Evolutionary conservation across 1,284 basidiomycete species (phyloP), one percentile per base, ranked within the genome.

Genomic region (Pseudozyma pruni): DNA sequence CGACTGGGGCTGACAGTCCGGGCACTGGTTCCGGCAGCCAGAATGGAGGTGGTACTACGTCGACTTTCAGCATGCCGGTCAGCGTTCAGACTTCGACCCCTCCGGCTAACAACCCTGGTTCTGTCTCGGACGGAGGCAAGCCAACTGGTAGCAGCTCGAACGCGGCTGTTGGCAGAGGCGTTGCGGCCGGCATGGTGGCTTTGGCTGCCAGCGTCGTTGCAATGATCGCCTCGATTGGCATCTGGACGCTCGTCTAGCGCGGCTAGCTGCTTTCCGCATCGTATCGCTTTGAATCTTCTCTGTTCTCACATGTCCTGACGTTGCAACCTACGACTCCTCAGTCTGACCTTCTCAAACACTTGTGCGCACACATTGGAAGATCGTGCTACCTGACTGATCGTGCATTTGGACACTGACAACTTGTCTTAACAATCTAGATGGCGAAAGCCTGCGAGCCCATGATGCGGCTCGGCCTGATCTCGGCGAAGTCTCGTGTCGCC

Each of bases 211-310:
- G 49, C 16, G 42, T 39, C 25, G 50, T 37, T 14, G 50, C 46
- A 22, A 40, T 49, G 32, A 17, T 49, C n/a, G 42, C 47, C 25
- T 55, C 51, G 8, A 37, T 37, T 9, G 50, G 46, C 31, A 19
- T 47, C 35, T 63, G 60, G 60, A 57, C 53, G 10, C 39, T 63
- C n/a, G 34, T 56, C 54, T 63, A 52, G 39, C n/a, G n/a, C n/a
- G n/a, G n/a, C n/a, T n/a, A n/a, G n/a, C n/a, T n/a, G n/a, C n/a
- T n/a, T n/a, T n/a, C n/a, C n/a, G n/a, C n/a, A n/a, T n/a, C n/a
- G n/a, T n/a, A n/a, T n/a, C n/a, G n/a, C n/a, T n/a, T n/a, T n/a
- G n/a, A n/a, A n/a, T n/a, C n/a, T n/a, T n/a, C n/a, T 20, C 14
- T 39, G 8, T 8, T 8, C 10, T 39, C 37, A 20, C 20, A 39